Base-by-base conservation (phyloP, 192 early-diverging fungal species). In the Backusella parvicylindrica region DNA sequence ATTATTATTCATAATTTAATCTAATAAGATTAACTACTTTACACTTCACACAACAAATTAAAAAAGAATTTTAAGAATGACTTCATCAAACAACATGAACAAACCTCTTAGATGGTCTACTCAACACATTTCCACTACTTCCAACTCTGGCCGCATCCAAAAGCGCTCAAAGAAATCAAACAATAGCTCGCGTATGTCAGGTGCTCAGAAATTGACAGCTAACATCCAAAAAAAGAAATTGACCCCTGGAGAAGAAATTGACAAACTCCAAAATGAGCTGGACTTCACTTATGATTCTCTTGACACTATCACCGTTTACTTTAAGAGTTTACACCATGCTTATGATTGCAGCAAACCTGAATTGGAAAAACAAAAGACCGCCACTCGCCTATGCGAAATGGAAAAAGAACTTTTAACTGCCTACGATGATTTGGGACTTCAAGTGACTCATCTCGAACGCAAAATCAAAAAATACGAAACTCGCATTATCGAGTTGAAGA, bases 321-420 rank as follows among this genome's bases (percentile, higher is more conserved):
- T 77, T 38, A 68, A 81, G n/a, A 77, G 76, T 36, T 40, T 81
- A 26, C 72, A 60, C 7, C 50, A 30, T 21, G 76, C 80, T 11
- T 81, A 81, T 63, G 47, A 37, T n/a, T 49, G 49, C 5, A 41
- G 71, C 38, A 64, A 66, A 16, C 30, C 47, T 66, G 33, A 66
- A 53, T 40, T 67, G 11, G 63, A 77, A 49, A 33, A 50, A 21
- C 26, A 49, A 32, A 38, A 31, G 18, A 66, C 73, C 30, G 71
- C 69, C 9, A 75, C 80, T 23, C 72, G 80, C 13, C 63, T 81
- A 13, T 60, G 60, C 30, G 76, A 53, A 47, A 75, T 77, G 76
- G 80, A 81, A 72, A 71, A 72, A 36, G 80, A 81, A 18, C 67
- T 81, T 18, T 40, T 81, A 5, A 60, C 80, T 64, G 80, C 76